Base-by-base conservation (phyloP, 306 rosid species). In the Vigna reflexopilosa region DNA sequence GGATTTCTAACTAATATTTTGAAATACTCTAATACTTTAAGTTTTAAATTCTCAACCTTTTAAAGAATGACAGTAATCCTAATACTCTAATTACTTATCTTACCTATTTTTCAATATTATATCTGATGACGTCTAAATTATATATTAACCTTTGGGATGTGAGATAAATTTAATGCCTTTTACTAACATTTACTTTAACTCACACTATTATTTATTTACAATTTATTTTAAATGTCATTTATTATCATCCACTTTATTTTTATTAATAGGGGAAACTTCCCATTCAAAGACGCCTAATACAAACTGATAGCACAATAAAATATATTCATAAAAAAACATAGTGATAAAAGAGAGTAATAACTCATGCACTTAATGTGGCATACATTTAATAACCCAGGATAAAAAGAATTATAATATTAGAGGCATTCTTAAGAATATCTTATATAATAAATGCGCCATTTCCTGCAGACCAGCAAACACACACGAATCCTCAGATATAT, bases 311-410 rank as follows among this genome's bases (percentile, higher is more conserved):
- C 9, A 13, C 28, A 49, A 75, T 77, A 52, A 65, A 52, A 52
- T 10, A 52, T 52, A 52, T 7, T 45, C 13, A 45, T 45, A 45
- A 12, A 45, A 48, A 49, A 49, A 13, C 5, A 32, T 45, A 45
- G 1, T 55, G 19, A 62, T 77, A 65, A 67, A 77, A 40, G 75
- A 26, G 0, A 77, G 20, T 77, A 67, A 77, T 52, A 24, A 55
- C 44, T 54, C 36, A 42, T 42, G 44, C 17, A 67, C 36, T 77
- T 66, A 67, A 67, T 45, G 49, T 42, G 75, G 8, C 49, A 56
- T 44, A 55, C 24, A 72, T 56, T 75, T 22, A 75, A 62, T 59
- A 75, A 30, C n/a, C 14, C 12, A 15, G 9, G 19, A 19, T 76
- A 36, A 42, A 59, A 50, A 70, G 24, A 17, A 75, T n/a, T 63